Base-by-base conservation (phyloP, 139 green algal genomes). In the Diplosphaera chodatii region DNA sequence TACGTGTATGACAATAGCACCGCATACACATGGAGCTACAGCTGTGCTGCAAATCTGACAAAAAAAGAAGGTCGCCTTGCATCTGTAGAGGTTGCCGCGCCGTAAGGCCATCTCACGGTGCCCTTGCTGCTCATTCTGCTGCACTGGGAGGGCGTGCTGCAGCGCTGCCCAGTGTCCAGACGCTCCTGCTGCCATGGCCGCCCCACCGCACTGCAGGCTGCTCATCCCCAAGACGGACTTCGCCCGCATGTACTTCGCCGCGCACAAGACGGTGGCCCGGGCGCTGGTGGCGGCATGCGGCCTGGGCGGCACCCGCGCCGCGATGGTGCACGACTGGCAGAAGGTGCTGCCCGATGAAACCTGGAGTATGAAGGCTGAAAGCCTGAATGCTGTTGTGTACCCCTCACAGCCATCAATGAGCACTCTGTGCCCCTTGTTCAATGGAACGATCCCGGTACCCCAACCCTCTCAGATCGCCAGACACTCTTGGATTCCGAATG, bases 231-330 rank as follows among this genome's bases (percentile, higher is more conserved):
- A 86, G 32, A 85, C 91, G 73, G 74, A 74, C 40, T 33, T 77
- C 27, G 63, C 84, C 2, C 66, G 70, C 34, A 80, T 75, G 30
- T 91, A 92, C 41, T 18, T 63, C 1, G 55, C 88, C 62, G 86
- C 86, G 64, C 78, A 93, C 67, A 32, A 68, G 23, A 74, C 66
- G 30, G 75, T 93, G 41, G 74, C 74, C 2, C 63, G 68, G 4
- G 34, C 77, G 28, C 32, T 85, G 27, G 32, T 83, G n/a, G 40
- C 74, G 27, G 86, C 86, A 22, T 77, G 65, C 28, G 68, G 69
- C 25, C 59, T 87, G n/a, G 69, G 84, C 48, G 67, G 3, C 56
- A 78, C 72, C 22, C 65, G 56, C 1, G 66, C 55, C 10, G 18
- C n/a, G 1, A 10, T 10, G 69, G 74, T 27, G 84, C 71, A 16